These are phyloP conservation scores for Ormosia emarginata DNA, from an alignment of 306 rosid species.

Conservation along the genomic window DNA sequence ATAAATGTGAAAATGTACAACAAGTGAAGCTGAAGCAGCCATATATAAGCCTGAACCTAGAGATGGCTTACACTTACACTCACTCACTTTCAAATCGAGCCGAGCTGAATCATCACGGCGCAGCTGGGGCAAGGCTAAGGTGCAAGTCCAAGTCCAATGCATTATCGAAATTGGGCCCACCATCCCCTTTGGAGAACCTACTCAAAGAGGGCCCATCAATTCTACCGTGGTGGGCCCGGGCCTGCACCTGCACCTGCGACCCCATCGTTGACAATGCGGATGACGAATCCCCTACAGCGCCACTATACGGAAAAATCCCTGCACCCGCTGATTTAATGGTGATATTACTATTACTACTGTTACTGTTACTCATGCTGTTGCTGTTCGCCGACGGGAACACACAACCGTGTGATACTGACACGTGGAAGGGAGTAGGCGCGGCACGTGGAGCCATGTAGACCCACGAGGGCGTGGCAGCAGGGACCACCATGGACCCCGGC, in stretches of 20 bases:
- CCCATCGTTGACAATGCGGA: constrained; percentile 54
- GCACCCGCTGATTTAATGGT: constrained; percentile 28
- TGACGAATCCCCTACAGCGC: constrained; percentile 52
- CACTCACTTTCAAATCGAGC: background rate
- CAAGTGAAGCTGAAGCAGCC: constrained; percentile 24
- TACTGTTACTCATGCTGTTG: background rate
- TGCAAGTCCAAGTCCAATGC: constrained; percentile 87
- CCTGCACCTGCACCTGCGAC: constrained; percentile 33
- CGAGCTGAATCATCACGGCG: constrained; percentile 43
- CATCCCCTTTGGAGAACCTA: constrained; percentile 59
- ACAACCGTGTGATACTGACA: constrained; percentile 88
- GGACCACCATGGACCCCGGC: constrained; percentile 52
- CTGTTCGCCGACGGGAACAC: constrained; percentile 44
- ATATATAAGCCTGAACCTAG: constrained; percentile 15
- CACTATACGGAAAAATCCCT: constrained; percentile 47
- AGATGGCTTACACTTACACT: background rate
- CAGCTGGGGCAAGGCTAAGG: constrained; percentile 81
- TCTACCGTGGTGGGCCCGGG: constrained; percentile 53
- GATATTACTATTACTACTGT: background rate
- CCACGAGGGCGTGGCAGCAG: constrained; percentile 54
- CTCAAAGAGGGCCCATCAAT: constrained; percentile 77
- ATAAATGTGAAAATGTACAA: constrained; percentile 64
- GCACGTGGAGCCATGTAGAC: constrained; percentile 67
- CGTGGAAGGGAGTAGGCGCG: constrained; percentile 77
- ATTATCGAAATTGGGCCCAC: constrained; percentile 77